Evolutionary conservation across 108 stramenopile species (phyloP), one percentile per base, ranked within the genome.

Genomic region (Nannochloropsis gaditana): DNA sequence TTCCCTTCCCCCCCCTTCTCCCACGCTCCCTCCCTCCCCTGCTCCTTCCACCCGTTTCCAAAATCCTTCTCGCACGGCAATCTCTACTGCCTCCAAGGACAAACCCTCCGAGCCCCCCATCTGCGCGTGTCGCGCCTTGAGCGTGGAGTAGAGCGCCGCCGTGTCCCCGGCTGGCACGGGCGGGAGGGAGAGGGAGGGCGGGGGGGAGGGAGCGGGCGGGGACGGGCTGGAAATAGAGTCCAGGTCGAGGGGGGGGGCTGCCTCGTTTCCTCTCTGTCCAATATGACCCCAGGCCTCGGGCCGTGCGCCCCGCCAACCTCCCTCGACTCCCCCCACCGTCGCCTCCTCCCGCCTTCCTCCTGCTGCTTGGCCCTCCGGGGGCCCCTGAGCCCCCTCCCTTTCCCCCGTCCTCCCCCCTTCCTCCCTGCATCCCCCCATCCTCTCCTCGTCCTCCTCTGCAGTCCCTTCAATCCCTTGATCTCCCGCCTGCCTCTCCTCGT

Each of bases 21-120:
- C 59, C 59, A n/a, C 59, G 59, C 19, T 73, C 59, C 59, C 59
- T 73, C 47, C 47, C 15, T n/a, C 59, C n/a, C 59, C 59, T n/a
- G 15, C 59, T 15, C 19, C n/a, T n/a, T 73, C 59, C 59, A 73
- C 2, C 59, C 59, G 59, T 73, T n/a, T 15, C 59, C 59, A 73
- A 6, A 73, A 6, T n/a, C 59, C 59, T 73, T 73, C 5, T 73
- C n/a, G 19, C 5, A 73, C 59, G 3, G 59, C 59, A 4, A n/a
- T n/a, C n/a, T 73, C 19, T 15, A 73, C 2, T 15, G 59, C 59
- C 15, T 15, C 19, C 19, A 73, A n/a, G 59, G 59, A 73, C 59
- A 73, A n/a, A 73, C 59, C 59, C 3, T 4, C 59, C 3, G 19
- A 15, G 15, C 19, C 59, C n/a, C 59, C 59, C n/a, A 15, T n/a